A percentile compares a stretch with the other conserved stretches of the same genome.
Evolutionary conservation across 2,329 filamentous ascomycete genomes (phyloP).

Genomic region (Fusarium camptoceras): DNA sequence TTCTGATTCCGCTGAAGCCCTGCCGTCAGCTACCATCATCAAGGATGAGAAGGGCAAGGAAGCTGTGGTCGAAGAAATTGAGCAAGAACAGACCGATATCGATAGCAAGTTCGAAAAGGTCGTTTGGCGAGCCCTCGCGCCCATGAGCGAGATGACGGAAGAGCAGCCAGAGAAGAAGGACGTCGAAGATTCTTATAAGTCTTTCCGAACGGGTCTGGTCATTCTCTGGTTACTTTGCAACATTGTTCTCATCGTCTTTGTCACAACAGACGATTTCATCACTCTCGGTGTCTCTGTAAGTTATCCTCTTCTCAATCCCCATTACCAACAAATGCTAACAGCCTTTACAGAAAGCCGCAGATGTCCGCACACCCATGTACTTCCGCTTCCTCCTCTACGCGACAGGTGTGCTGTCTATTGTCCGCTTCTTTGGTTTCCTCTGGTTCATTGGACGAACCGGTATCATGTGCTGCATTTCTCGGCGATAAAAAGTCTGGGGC

Average conservation of each 20-base stretch:
- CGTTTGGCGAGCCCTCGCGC: conserved; percentile 41
- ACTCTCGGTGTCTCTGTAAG: conserved; percentile 40
- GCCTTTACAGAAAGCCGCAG: conserved; percentile 27
- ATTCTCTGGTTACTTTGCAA: conserved; percentile 44
- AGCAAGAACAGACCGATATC: conserved; percentile 43
- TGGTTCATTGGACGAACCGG: conserved; percentile 43
- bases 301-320: rapidly evolving
- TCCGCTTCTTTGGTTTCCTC: conserved; percentile 43
- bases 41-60: conserved; percentile 39
- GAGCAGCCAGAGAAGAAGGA: conserved; percentile 42
- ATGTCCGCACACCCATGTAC: conserved; percentile 38
- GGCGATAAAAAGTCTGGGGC: conserved; percentile 26
- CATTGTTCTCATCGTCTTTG: conserved; percentile 41
- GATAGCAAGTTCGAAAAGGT: conserved; percentile 45
- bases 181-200: conserved; percentile 42
- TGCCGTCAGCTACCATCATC: conserved; percentile 39
- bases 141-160: conserved; percentile 36
- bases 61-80: conserved; percentile 41
- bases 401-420: conserved; percentile 40
- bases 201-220: conserved; percentile 43
- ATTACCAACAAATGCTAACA: conserved; percentile 9
- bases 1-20: conserved; percentile 35
- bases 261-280: conserved; percentile 43
- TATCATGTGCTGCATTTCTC: conserved; percentile 45
- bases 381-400: conserved; percentile 42